Conservation (phyloP, 805 yeast species). For the Danielia oregonensis region DNA sequence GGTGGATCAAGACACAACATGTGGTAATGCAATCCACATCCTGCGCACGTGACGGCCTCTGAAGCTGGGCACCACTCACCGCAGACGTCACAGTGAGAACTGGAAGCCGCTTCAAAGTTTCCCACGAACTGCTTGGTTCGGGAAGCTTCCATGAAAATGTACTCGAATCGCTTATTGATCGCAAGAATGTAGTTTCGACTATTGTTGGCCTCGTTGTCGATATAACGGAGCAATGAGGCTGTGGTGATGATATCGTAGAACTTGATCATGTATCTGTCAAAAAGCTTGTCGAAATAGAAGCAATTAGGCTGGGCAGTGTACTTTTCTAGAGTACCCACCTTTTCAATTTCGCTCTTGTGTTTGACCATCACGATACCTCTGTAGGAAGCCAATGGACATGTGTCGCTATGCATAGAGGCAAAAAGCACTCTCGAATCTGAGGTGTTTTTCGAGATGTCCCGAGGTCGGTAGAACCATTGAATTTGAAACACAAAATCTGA, state of each 20-base stretch:
- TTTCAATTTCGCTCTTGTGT: constrained; percentile 61
- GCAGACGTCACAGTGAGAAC: constrained; percentile 64
- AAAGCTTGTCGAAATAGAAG: constrained; percentile 82
- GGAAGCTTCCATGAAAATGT: constrained; percentile 69
- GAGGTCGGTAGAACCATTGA: constrained; percentile 89
- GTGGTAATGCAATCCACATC: constrained; percentile 68
- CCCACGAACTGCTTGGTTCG: constrained; percentile 58
- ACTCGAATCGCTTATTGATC: constrained; percentile 63
- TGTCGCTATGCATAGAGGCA: constrained; percentile 83
- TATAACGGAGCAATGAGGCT: constrained; percentile 36
- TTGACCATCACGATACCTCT: constrained; percentile 73
- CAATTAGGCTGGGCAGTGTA: constrained; percentile 59
- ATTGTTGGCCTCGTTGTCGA: constrained; percentile 38
- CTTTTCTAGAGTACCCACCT: constrained; percentile 34
- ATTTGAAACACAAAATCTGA: constrained; percentile 59
- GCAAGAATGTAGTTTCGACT: constrained; percentile 61
- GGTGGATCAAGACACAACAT: constrained; percentile 88
- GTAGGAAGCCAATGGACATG: constrained; percentile 70
- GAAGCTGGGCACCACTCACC: constrained; percentile 77
- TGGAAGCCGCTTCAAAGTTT: constrained; percentile 50
- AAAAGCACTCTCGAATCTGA: constrained; percentile 71
- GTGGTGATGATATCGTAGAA: constrained; percentile 78
- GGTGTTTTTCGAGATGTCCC: constrained; percentile 69
- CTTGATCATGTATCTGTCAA: constrained; percentile 79
- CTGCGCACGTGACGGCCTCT: constrained; percentile 78